These are phyloP conservation scores for Pythium coloratum DNA, from an alignment of 352 stramenopile genomes.

Conservation along the genomic window DNA sequence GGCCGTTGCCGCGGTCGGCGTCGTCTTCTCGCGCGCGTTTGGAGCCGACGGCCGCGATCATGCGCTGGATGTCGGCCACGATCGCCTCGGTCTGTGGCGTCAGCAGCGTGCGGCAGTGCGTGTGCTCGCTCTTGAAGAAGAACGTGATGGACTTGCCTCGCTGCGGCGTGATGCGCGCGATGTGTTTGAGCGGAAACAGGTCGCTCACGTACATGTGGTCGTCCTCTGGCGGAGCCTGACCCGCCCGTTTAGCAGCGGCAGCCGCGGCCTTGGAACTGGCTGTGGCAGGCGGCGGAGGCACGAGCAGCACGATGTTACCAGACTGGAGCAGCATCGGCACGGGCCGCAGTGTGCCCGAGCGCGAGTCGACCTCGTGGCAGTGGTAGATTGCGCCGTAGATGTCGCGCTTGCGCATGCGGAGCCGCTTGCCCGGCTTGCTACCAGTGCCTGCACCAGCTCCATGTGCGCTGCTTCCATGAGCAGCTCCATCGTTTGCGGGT, in stretches of 20 bases:
- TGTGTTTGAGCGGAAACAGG: slow-evolving; percentile 61
- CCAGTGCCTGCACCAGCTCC: not conserved
- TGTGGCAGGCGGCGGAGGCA: slow-evolving; percentile 2
- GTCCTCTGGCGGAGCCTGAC: slow-evolving; percentile 3
- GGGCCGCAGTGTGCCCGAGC: slow-evolving; percentile 53
- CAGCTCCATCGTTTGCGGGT: not conserved
- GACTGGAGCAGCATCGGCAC: slow-evolving; percentile 69
- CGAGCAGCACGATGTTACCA: slow-evolving; percentile 62
- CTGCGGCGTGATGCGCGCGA: slow-evolving; percentile 76
- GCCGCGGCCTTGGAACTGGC: slow-evolving; percentile 9
- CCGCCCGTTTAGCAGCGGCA: not conserved
- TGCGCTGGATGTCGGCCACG: slow-evolving; percentile 57
- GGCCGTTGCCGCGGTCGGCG: not conserved
- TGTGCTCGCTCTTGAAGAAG: slow-evolving; percentile 69
- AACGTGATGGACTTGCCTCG: slow-evolving; percentile 74
- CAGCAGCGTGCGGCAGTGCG: slow-evolving; percentile 70
- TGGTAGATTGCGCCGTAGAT: slow-evolving; percentile 67
- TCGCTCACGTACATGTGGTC: slow-evolving; percentile 61
- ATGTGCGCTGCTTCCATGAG: not conserved
- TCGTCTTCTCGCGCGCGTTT: slow-evolving; percentile 47
- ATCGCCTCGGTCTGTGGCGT: slow-evolving; percentile 74
- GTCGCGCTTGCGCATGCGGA: slow-evolving; percentile 73
- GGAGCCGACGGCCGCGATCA: slow-evolving; percentile 50
- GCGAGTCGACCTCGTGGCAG: slow-evolving; percentile 65
- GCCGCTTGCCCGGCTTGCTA: slow-evolving; percentile 25